Base-by-base conservation (phyloP, 805 yeast genomes). In the Danielia oregonensis region DNA sequence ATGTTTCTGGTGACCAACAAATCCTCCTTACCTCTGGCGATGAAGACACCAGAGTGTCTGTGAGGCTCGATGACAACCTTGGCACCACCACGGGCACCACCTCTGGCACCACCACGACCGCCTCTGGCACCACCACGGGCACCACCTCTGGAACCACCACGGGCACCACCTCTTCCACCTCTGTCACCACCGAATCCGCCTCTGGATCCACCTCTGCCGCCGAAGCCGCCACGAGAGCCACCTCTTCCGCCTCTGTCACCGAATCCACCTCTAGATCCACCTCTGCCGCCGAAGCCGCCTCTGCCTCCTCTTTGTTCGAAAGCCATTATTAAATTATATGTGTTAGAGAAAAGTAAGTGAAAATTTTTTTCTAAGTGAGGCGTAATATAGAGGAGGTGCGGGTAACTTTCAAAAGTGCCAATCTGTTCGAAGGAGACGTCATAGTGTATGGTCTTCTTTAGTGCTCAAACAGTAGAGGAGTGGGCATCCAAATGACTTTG, bases 1-100 rank as follows among this genome's bases (percentile, higher is more conserved):
- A 83, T 70, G 76, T 93, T 93, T 74, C 85, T 91, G 57, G 98
- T 93, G 46, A 93, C 96, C 57, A 93, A 77, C 63, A 93, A 78
- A 79, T 93, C 98, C 75, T 93, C 98, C 70, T 93, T 93, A 68
- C 98, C 98, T 74, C 97, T 87, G 65, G 97, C 98, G 68, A 93
- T 91, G 81, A 80, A 93, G 51, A 93, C 96, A 79, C 94, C 98
- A 36, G 89, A 95, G 63, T 93, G 97, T 74, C 96, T 85, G 71
- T 93, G 98, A 55, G 97, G 97, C 73, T 93, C 98, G 53, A 91
- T 83, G 58, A 91, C 86, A 52, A 91, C 97, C 75, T 85, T 93
- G 55, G 96, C 95, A 63, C 94, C 95, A 55, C 91, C 93, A 48
- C 73, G 61, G 46, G 91, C 89, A 65, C 93, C 94, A 49, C 89